Evolutionary conservation across 306 rosid species (phyloP).

Genomic region (Calophaca sinica): DNA sequence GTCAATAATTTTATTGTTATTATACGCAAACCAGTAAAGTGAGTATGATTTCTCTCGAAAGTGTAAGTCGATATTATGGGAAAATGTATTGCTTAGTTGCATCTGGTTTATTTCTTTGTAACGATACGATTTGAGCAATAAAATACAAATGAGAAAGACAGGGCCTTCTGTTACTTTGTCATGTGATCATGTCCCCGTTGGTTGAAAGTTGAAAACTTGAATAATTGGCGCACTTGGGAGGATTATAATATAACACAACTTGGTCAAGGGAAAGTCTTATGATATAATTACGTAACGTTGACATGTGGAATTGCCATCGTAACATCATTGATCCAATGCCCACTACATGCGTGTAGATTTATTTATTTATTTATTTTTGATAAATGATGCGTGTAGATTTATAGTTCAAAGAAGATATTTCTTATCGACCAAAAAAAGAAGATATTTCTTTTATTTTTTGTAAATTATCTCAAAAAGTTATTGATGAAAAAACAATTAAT

Average conservation of each 20-base stretch:
- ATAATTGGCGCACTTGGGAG: conserved; percentile 25
- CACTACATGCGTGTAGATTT: no score
- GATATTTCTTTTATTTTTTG: background rate
- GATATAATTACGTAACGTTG: conserved; percentile 42
- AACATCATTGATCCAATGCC: conserved; percentile 22
- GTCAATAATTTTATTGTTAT: conserved; percentile 27
- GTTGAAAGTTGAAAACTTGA: conserved; percentile 9
- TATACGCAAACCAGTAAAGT: conserved; percentile 34
- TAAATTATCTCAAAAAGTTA: background rate
- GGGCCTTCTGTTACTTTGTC: conserved; percentile 38
- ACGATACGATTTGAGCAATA: conserved; percentile 31
- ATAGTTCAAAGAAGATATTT: no score
- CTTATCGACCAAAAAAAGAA: no score
- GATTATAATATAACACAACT: background rate
- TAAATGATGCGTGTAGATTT: no score
- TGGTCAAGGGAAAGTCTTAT: background rate
- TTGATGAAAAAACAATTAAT: background rate
- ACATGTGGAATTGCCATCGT: conserved; percentile 29
- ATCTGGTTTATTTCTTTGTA: conserved; percentile 38
- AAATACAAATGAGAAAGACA: conserved; percentile 36
- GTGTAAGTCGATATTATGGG: conserved; percentile 43
- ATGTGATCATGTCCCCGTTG: conserved; percentile 46
- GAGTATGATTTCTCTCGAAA: conserved; percentile 41
- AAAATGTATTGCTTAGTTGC: conserved; percentile 35
- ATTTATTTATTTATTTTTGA: no score